Conservation (phyloP, 495 filamentous ascomycete genomes). For the Stereocaulon alpinum region DNA sequence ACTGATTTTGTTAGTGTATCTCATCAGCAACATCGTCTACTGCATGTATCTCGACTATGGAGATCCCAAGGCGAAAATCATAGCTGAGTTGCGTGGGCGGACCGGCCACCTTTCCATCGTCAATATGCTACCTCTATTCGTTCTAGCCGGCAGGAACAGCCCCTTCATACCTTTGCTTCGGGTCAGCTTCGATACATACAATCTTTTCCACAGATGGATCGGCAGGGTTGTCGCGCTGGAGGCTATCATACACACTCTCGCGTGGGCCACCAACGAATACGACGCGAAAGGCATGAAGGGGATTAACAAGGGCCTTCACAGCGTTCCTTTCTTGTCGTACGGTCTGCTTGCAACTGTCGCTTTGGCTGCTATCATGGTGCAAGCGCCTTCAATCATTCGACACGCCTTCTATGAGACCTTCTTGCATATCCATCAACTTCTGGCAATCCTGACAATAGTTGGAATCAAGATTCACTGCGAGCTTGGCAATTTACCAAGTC, state of each 20-base stretch:
- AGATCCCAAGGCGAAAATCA: constrained; percentile 36
- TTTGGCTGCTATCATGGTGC: constrained; percentile 54
- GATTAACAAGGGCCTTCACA: constrained; percentile 47
- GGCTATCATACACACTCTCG: constrained; percentile 59
- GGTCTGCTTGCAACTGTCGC: constrained; percentile 42
- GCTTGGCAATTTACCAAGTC: constrained; percentile 49
- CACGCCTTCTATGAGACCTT: constrained; percentile 91
- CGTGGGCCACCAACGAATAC: constrained; percentile 50
- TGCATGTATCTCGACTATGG: constrained; percentile 64
- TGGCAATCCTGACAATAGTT: constrained; percentile 51
- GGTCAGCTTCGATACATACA: constrained; percentile 95
- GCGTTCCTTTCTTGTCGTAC: constrained; percentile 50
- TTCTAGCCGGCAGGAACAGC: constrained; percentile 88
- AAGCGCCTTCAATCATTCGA: constrained; percentile 64
- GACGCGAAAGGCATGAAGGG: constrained; percentile 36
- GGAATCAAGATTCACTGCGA: constrained; percentile 62
- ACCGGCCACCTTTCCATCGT: constrained; percentile 72
- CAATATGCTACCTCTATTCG: constrained; percentile 85
- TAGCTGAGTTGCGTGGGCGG: constrained; percentile 68
- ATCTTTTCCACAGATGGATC: constrained; percentile 90
- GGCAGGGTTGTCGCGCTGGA: constrained; percentile 78
- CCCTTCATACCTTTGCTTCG: constrained; percentile 72
- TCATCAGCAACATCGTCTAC: constrained; percentile 68
- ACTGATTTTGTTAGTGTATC: constrained; percentile 59
- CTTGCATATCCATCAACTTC: constrained; percentile 64